Evolutionary conservation across 1,284 basidiomycete genomes (phyloP), one percentile per base, ranked within the genome.

Genomic region (Stereum hirsutum): DNA sequence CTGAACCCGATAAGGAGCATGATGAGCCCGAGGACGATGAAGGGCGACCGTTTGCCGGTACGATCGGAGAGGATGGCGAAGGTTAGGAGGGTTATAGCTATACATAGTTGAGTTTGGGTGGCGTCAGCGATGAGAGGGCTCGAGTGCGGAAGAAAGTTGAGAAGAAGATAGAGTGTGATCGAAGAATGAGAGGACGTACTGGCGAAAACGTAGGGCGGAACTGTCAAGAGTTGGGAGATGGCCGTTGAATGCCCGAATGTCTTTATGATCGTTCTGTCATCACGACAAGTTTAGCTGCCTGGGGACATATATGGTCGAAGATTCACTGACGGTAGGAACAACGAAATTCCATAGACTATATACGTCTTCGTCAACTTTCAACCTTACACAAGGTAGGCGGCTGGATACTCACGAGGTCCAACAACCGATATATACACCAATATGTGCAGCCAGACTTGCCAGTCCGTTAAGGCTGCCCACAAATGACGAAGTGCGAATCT

Each of bases 371-470:
- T 21, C 27, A 37, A 21, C 12, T 27, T 11, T 30, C 24, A 42
- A 30, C 8, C 14, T 23, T 28, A 14, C 11, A 26, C 11, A 14
- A 24, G 14, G 26, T 14, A 38, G 20, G 12, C 24, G 21, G 26
- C 5, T 14, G 17, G 2, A 26, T 19, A 19, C 36, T 19, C 24
- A 83, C 81, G 54, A 28, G 81, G 79, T 2, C 59, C 66, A 36
- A 78, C 57, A 35, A 84, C 59, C 0, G 76, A 75, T 60, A 82
- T 69, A 53, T 77, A 81, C 12, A 80, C 65, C 39, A 78, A 51
- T n/a, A 76, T 70, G 42, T 76, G 73, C 3, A 77, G 40, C 66
- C 71, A 79, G 11, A 77, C 65, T 60, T 87, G 81, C 82, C 82
- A 86, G 52, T 83, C 81, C 1, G 52, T 53, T 21, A 83, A 51